Conservation (phyloP, 768 basidiomycete species). For the Sporobolomyces phaffii region DNA sequence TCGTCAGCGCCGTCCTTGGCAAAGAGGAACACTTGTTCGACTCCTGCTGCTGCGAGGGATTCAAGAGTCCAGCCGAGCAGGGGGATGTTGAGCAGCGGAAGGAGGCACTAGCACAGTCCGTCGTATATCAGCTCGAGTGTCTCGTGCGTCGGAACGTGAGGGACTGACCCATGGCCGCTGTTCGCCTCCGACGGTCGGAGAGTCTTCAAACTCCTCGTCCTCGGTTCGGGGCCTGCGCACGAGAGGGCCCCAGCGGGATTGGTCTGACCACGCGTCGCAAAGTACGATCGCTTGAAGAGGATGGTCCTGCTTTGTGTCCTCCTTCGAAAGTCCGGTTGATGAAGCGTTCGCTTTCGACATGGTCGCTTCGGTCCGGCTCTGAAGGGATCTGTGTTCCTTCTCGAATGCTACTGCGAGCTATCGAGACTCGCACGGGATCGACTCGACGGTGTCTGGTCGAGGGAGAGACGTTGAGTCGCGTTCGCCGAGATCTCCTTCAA, state of each 20-base stretch:
- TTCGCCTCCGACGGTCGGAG: slow-evolving; percentile 54
- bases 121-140: too few species aligned
- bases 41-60: slow-evolving; percentile 84
- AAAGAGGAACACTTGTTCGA: slow-evolving; percentile 92
- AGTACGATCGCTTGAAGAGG: slow-evolving; percentile 90
- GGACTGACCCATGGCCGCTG: slow-evolving; percentile 68
- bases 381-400: background rate
- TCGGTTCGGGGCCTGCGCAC: slow-evolving; percentile 36
- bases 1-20: slow-evolving; percentile 84
- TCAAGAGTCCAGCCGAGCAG: slow-evolving; percentile 96
- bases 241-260: slow-evolving; percentile 39
- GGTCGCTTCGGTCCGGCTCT: background rate
- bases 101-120: slow-evolving; percentile 84
- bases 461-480: background rate
- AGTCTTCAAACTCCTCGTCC: slow-evolving; percentile 36
- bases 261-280: slow-evolving; percentile 56
- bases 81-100: slow-evolving; percentile 89
- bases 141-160: too few species aligned
- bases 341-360: slow-evolving; percentile 23
- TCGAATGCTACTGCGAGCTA: too few species aligned
- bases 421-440: background rate
- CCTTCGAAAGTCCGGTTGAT: slow-evolving; percentile 20
- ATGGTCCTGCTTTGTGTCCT: slow-evolving; percentile 65
- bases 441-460: background rate
- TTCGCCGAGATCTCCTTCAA: background rate